Evolutionary conservation across 2,329 filamentous ascomycete species (phyloP).

Genomic region (Acephala macrosclerotiorum): DNA sequence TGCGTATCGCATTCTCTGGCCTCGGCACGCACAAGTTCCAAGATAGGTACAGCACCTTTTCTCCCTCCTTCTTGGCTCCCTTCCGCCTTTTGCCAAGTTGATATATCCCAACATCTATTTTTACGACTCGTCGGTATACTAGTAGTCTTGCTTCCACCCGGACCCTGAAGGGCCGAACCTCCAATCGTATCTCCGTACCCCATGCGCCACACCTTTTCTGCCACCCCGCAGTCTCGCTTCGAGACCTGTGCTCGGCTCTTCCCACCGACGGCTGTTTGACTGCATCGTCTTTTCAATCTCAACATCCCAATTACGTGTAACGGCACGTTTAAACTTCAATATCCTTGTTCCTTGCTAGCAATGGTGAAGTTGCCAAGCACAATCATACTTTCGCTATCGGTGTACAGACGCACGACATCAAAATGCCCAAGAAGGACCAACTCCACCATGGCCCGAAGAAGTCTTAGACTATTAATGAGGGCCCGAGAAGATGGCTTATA

Average conservation of each 20-base stretch:
- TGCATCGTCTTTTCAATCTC: not conserved
- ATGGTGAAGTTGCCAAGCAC: not conserved
- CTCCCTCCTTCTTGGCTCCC: not conserved
- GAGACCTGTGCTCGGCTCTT: not conserved
- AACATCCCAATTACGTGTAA: not conserved
- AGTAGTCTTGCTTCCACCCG: not conserved
- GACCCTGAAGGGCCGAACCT: not conserved
- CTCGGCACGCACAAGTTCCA: not conserved
- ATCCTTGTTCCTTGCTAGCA: not conserved
- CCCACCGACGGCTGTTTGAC: slow-evolving; percentile 4
- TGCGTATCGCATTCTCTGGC: not conserved
- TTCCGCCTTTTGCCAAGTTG: not conserved
- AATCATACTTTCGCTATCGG: not conserved
- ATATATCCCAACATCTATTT: slow-evolving; percentile 1
- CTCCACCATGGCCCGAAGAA: not conserved
- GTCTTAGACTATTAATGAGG: not conserved
- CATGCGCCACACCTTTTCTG: not conserved
- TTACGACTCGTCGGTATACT: not conserved
- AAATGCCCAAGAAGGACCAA: not conserved
- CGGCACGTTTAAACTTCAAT: not conserved
- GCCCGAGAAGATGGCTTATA: slow-evolving; percentile 10
- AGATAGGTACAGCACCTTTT: not conserved
- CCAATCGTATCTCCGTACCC: not conserved
- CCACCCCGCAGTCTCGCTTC: slow-evolving; percentile 9
- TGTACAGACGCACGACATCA: not conserved